A percentile compares a stretch with the other conserved stretches of the same genome.
phyloP scores from a whole-genome alignment of 2,329 filamentous ascomycete genomes.

The Colletotrichum theobromicola region DNA sequence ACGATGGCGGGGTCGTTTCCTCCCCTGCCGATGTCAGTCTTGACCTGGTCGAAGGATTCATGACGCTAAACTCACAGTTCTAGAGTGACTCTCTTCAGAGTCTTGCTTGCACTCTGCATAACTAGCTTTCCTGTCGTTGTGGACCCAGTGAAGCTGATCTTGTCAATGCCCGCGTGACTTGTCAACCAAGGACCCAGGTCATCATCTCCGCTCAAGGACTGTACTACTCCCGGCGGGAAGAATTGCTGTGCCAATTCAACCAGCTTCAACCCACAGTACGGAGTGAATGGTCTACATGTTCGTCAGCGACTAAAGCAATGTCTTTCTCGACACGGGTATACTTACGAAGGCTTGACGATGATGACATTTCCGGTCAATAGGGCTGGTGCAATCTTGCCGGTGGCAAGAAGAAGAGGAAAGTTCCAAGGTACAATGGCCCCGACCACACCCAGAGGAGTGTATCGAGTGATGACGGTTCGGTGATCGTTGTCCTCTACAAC shows the following conservation, averaged over 20 bases:
- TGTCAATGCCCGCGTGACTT: neutral
- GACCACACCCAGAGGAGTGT: conserved; percentile 45
- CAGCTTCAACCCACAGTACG: conserved; percentile 64
- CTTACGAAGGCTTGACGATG: conserved; percentile 59
- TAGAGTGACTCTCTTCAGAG: neutral
- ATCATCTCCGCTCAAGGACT: conserved; percentile 65
- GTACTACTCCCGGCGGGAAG: conserved; percentile 68
- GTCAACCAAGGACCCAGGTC: conserved; percentile 61
- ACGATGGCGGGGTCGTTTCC: neutral
- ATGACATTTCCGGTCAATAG: conserved; percentile 61
- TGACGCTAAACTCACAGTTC: neutral
- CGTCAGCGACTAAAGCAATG: neutral
- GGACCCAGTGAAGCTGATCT: neutral
- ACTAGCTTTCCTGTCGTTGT: neutral
- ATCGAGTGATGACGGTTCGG: conserved; percentile 35
- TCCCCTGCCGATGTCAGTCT: neutral
- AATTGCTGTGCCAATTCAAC: conserved; percentile 61
- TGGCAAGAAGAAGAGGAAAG: conserved; percentile 56
- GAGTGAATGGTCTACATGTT: conserved; percentile 51
- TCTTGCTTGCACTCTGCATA: neutral
- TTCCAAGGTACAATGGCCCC: conserved; percentile 59
- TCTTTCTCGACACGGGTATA: neutral
- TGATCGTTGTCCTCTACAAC: conserved; percentile 43
- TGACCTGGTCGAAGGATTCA: neutral
- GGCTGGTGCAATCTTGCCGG: conserved; percentile 61